Evolutionary conservation across 805 yeast genomes (phyloP), one percentile per base, ranked within the genome.

Genomic region (Metschnikowia continentalis): DNA sequence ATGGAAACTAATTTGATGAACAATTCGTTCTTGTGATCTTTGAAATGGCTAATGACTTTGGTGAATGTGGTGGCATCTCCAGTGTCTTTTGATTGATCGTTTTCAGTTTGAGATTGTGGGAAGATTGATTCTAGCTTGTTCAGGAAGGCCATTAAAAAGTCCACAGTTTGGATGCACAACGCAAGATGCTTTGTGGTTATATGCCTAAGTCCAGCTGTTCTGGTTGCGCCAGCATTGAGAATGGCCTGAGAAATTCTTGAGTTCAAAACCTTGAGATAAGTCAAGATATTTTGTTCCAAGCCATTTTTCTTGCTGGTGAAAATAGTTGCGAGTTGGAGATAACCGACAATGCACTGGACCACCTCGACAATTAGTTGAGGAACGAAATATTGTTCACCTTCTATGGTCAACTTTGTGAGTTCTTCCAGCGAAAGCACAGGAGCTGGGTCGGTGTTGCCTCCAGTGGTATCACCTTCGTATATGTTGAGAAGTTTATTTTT

Each of bases 171-270:
- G 4, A 84, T 80, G 35, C 87, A 80, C 37, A 86, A 72, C 0
- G 90, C 84, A 46, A 86, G 62, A 63, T 86, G 88, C 56, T 82
- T 83, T 1, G 90, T 84, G 3, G 88, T 83, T 46, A 87, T 86
- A 60, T 86, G 90, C 55, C 78, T 82, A 46, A 86, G 70, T 0
- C 88, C 90, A 0, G 92, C 88, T 0, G 90, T 80, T 55, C 81
- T 68, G 2, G 88, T 84, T 1, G 92, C 92, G 39, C 87, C 88
- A 1, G 91, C 90, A 41, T 84, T 86, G 35, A 87, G 68, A 37
- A 87, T 83, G 4, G 87, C 79, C 54, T 80, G 80, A 3, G 80
- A 76, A 5, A 80, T 69, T 52, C 82, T 78, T 15, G 80, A 64
- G 57, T 86, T 84, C 59, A 80, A 68, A 10, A 77, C 62, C 47